Percentiles rank a stretch among this genome's conserved stretches.
Conservation (phyloP, 768 basidiomycete species). For the Suillus ampliporus region DNA sequence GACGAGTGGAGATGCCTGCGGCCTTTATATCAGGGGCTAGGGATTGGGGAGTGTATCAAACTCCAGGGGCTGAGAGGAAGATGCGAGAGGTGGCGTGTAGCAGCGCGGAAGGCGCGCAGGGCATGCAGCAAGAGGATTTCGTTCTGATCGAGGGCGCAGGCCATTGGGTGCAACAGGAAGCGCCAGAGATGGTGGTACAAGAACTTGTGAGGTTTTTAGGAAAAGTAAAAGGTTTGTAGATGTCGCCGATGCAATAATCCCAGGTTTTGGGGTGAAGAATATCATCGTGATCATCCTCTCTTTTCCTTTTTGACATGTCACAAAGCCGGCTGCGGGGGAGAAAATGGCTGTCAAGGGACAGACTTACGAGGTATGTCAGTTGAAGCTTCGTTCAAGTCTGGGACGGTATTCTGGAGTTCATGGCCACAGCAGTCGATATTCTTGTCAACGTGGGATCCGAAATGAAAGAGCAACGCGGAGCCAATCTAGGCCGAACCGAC, state of each 20-base stretch:
- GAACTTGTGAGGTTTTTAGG: constrained; percentile 48
- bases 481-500: background rate
- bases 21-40: constrained; percentile 60
- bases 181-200: constrained; percentile 47
- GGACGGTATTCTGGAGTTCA: background rate
- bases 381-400: background rate
- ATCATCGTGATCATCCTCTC: background rate
- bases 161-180: constrained; percentile 70
- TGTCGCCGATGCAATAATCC: background rate
- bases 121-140: constrained; percentile 52
- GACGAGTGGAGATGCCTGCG: constrained; percentile 54
- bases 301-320: background rate
- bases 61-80: constrained; percentile 50
- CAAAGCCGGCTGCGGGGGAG: background rate
- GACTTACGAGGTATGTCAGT: background rate
- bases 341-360: background rate
- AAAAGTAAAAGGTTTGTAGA: constrained; percentile 19
- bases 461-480: background rate
- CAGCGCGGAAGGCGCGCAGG: constrained; percentile 2
- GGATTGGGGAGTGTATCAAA: constrained; percentile 69
- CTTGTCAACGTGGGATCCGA: too few relatives aligned
- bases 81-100: constrained; percentile 46
- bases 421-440: background rate
- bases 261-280: background rate
- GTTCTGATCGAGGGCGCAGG: constrained; percentile 62